These are phyloP conservation scores for Cyphellophora europaea DNA, from an alignment of 2,329 filamentous ascomycete species.

Conservation along the genomic window DNA sequence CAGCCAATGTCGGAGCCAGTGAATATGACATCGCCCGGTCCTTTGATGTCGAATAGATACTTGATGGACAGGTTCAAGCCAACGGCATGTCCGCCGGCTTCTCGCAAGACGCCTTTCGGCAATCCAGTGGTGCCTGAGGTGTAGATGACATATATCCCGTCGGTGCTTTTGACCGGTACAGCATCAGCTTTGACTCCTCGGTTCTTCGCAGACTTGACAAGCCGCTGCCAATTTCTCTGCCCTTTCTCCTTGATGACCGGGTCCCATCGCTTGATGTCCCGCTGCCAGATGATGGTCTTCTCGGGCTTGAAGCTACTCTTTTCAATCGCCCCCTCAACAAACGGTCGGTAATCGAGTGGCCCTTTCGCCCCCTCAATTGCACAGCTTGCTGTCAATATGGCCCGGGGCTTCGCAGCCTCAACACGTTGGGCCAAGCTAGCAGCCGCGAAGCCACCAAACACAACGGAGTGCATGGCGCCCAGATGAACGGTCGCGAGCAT, in stretches of 20 bases:
- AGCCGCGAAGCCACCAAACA: constrained; percentile 86
- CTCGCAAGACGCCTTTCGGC: constrained; percentile 74
- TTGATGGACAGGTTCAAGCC: constrained; percentile 73
- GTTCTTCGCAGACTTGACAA: constrained; percentile 61
- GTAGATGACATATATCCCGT: constrained; percentile 84
- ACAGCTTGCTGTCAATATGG: constrained; percentile 80
- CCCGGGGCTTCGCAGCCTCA: constrained; percentile 65
- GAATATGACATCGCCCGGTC: constrained; percentile 74
- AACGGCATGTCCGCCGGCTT: constrained; percentile 80
- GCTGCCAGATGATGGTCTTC: constrained; percentile 73
- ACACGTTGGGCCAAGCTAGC: constrained; percentile 78
- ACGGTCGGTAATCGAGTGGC: constrained; percentile 64
- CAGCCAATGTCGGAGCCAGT: constrained; percentile 83
- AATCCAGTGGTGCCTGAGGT: constrained; percentile 74
- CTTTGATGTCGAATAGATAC: constrained; percentile 73
- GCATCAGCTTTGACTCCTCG: constrained; percentile 61
- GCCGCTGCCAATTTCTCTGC: constrained; percentile 69
- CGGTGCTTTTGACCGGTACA: constrained; percentile 68
- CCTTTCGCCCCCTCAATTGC: constrained; percentile 82
- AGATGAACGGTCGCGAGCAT: constrained; percentile 73
- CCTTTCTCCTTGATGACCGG: constrained; percentile 56
- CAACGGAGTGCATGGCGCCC: constrained; percentile 81
- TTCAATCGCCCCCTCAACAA: constrained; percentile 64
- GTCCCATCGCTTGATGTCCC: constrained; percentile 67
- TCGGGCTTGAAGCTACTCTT: constrained; percentile 61